These are phyloP conservation scores for Stentor coeruleus DNA, from an alignment of 73 alveolate genomes.

Conservation along the genomic window DNA sequence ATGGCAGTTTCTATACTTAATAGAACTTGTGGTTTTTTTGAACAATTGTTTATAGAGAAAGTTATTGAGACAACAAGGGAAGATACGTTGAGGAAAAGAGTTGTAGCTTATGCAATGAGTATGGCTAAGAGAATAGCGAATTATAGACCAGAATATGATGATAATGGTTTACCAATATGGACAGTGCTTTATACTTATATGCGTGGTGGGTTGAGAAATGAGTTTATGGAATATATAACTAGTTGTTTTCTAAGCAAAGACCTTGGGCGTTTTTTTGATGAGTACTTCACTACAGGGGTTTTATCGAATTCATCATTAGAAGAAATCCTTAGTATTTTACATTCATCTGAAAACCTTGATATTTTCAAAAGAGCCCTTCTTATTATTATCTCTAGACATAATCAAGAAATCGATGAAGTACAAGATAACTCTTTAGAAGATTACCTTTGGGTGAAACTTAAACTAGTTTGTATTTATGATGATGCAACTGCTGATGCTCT, in stretches of 20 bases:
- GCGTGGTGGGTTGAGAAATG: neutral
- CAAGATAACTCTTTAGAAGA: neutral
- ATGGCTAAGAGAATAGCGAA: neutral
- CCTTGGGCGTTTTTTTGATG: neutral
- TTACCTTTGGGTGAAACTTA: slow-evolving; percentile 14
- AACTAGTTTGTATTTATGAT: neutral
- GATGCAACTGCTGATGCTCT: neutral
- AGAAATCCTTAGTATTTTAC: neutral
- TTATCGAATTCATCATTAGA: neutral
- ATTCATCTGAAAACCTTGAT: neutral
- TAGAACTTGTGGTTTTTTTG: neutral
- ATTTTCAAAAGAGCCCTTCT: neutral
- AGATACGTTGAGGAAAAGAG: neutral
- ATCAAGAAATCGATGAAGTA: neutral
- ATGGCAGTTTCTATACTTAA: neutral
- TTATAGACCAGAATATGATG: neutral
- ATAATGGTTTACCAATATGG: neutral
- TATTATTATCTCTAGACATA: neutral
- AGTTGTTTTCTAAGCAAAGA: neutral
- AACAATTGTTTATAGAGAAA: neutral
- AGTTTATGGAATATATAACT: neutral
- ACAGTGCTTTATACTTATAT: neutral
- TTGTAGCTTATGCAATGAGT: neutral
- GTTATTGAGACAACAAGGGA: neutral
- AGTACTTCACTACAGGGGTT: neutral